phyloP scores from a whole-genome alignment of 306 rosid genomes.

The Cicer chorassanicum region DNA sequence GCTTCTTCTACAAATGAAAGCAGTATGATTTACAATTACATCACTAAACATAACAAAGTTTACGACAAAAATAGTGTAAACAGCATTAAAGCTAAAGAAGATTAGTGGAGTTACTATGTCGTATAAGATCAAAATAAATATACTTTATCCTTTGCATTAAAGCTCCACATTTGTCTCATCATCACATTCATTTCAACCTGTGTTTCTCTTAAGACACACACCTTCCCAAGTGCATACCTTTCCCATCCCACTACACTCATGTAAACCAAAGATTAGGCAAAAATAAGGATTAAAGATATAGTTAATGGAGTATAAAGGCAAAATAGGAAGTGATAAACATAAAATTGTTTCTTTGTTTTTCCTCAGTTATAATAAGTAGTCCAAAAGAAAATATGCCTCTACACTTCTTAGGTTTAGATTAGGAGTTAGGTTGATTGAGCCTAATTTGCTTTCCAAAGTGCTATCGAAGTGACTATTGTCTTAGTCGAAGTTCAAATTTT shows the following conservation, averaged over 20 bases:
- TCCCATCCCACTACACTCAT: conserved; percentile 53
- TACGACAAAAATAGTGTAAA: conserved; percentile 4
- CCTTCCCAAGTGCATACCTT: conserved; percentile 59
- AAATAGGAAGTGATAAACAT: conserved; percentile 36
- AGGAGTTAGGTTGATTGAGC: not conserved
- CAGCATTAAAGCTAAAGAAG: conserved; percentile 39
- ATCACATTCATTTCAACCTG: conserved; percentile 54
- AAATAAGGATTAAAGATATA: conserved; percentile 39
- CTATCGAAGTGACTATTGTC: not conserved
- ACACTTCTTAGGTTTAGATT: not conserved
- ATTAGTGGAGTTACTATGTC: conserved; percentile 51
- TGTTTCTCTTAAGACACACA: conserved; percentile 50
- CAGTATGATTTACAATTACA: no score
- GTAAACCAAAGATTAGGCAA: conserved; percentile 60
- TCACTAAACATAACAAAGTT: not conserved
- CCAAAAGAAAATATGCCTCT: not conserved
- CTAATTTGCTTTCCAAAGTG: not conserved
- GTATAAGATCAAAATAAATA: conserved; percentile 46
- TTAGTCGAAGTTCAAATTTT: no score
- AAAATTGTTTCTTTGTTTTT: not conserved
- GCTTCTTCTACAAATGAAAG: no score
- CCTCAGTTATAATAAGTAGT: not conserved
- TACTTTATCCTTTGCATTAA: not conserved
- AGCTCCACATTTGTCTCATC: conserved; percentile 67
- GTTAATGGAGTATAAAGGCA: conserved; percentile 33